Percentiles rank a stretch among this genome's conserved stretches.
These are phyloP conservation scores for Phaffia rhodozyma DNA, from an alignment of 1,284 basidiomycete genomes.

Conservation along the genomic window DNA sequence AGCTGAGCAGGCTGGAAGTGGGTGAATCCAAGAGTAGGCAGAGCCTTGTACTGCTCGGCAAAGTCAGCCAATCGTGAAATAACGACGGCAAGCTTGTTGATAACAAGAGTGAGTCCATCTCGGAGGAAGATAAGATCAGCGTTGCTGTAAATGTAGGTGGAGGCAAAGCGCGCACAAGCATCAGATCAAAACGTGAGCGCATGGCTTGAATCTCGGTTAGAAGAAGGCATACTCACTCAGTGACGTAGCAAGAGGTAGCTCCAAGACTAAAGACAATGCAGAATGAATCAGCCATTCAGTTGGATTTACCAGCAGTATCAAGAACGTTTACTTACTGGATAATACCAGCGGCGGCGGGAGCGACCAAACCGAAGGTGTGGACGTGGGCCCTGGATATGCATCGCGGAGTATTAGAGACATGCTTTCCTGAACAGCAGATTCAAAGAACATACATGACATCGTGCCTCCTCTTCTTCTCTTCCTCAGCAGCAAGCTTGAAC, in stretches of 20 bases:
- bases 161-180: background rate
- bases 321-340: constrained; percentile 63
- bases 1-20: constrained; percentile 99
- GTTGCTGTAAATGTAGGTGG: constrained; percentile 46
- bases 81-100: constrained; percentile 76
- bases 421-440: background rate
- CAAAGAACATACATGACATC: constrained; percentile 15
- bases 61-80: constrained; percentile 79
- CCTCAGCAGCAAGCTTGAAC: constrained; percentile 79
- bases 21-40: constrained; percentile 90
- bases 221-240: constrained; percentile 54
- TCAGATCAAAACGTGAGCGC: background rate
- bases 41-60: constrained; percentile 55
- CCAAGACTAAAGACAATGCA: constrained; percentile 50
- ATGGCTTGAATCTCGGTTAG: background rate
- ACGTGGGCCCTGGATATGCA: constrained; percentile 93
- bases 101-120: constrained; percentile 68
- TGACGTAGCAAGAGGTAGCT: constrained; percentile 97
- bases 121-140: constrained; percentile 96
- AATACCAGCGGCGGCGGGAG: constrained; percentile 90
- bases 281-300: background rate
- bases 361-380: constrained; percentile 87
- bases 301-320: background rate
- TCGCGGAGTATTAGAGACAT: too few relatives aligned
- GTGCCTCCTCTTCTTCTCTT: constrained; percentile 90